Percentiles rank a stretch among this genome's conserved stretches.
Conservation (phyloP, 768 basidiomycete species). For the Boletus vinaceobasis region DNA sequence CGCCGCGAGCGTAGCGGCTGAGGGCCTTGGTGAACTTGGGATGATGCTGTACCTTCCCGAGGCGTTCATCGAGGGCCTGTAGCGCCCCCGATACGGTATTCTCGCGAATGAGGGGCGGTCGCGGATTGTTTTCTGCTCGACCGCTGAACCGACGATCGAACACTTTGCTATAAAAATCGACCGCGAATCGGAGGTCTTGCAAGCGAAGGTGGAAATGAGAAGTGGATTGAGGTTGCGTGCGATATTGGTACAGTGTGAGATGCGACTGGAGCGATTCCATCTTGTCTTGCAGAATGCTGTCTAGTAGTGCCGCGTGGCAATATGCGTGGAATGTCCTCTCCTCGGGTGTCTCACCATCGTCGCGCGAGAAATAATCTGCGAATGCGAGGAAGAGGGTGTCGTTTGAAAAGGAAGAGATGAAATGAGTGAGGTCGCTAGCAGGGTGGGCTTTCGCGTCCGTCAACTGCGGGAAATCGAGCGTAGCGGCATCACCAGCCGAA, state of each 20-base stretch:
- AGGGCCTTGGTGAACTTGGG: constrained; percentile 34
- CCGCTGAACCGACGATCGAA: constrained; percentile 77
- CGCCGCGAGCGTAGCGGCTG: constrained; percentile 55
- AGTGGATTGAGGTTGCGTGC: constrained; percentile 54
- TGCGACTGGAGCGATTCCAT: constrained; percentile 73
- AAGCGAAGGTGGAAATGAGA: constrained; percentile 64
- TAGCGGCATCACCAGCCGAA: constrained; percentile 79
- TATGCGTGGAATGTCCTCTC: constrained; percentile 67
- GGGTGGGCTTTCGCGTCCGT: constrained; percentile 64
- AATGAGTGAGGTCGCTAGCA: constrained; percentile 73
- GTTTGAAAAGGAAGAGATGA: constrained; percentile 85
- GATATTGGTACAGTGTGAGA: constrained; percentile 66
- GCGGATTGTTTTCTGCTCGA: constrained; percentile 57
- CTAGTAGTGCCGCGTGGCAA: constrained; percentile 73
- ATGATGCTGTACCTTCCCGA: constrained; percentile 41
- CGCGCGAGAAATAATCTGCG: constrained; percentile 72
- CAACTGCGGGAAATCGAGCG: constrained; percentile 79
- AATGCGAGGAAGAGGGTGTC: constrained; percentile 77
- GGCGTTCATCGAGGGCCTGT: constrained; percentile 56
- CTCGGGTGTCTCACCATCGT: constrained; percentile 51
- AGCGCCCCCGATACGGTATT: constrained; percentile 65
- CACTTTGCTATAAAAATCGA: constrained; percentile 73
- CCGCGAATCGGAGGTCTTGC: constrained; percentile 70
- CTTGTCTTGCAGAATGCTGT: constrained; percentile 91
- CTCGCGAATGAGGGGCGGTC: constrained; percentile 69